Evolutionary conservation across 148 eudicot genomes (phyloP).

Genomic region (Cornus kousa): DNA sequence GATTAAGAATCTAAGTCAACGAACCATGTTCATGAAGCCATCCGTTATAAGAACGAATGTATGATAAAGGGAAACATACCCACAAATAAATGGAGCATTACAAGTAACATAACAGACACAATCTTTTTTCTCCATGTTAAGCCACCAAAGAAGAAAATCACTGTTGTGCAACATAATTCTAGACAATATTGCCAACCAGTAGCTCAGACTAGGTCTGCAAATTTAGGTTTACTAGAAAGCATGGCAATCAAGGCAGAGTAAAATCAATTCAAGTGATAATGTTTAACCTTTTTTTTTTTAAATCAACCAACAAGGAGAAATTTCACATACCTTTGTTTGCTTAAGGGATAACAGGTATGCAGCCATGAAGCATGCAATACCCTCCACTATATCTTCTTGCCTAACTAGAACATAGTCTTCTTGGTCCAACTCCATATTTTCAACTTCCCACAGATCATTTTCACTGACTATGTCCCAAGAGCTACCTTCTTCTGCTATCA

Average conservation of each 20-base stretch:
- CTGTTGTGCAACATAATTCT: too few species aligned
- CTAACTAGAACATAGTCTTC: conserved; percentile 87
- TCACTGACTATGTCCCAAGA: conserved; percentile 93
- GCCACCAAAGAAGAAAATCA: neutral
- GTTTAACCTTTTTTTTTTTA: neutral
- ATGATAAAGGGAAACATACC: neutral
- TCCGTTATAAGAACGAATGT: too few species aligned
- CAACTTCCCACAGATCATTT: conserved; percentile 88
- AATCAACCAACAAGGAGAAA: neutral
- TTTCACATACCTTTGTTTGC: conserved; percentile 66
- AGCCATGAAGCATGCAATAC: conserved; percentile 93
- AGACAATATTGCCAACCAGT: neutral
- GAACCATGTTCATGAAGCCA: neutral
- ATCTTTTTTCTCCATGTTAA: neutral
- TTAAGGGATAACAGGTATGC: conserved; percentile 80
- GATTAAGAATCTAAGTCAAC: neutral
- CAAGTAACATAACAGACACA: neutral
- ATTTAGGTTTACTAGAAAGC: neutral
- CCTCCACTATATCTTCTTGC: conserved; percentile 94
- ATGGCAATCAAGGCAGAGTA: neutral
- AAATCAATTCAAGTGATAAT: neutral
- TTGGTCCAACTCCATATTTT: conserved; percentile 40
- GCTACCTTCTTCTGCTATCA: conserved; percentile 73
- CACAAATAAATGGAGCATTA: neutral
- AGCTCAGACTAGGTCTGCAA: neutral